A percentile compares a stretch with the other conserved stretches of the same genome.
Conservation (phyloP, 2,329 filamentous ascomycete species). For the Lachnellula occidentalis region DNA sequence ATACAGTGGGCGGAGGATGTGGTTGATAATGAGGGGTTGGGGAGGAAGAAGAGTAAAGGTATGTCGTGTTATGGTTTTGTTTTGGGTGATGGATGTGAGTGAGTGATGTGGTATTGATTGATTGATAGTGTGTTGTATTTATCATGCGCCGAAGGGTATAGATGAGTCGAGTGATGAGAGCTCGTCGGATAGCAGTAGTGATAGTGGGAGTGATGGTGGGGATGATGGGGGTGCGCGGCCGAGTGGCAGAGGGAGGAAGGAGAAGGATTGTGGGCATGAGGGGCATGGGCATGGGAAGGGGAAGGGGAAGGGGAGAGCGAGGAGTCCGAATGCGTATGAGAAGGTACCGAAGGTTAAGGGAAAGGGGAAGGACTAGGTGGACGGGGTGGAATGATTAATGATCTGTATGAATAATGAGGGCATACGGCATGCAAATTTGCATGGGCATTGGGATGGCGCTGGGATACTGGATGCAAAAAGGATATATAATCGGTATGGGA, state of each 20-base stretch:
- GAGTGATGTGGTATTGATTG: not conserved
- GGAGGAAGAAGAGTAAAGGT: conserved; percentile 94
- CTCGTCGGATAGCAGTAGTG: conserved; percentile 50
- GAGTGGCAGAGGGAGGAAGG: conserved; percentile 23
- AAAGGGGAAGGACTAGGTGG: not conserved
- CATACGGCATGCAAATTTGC: not conserved
- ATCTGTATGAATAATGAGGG: not conserved
- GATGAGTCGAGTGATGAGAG: conserved; percentile 76
- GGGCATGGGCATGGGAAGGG: conserved; percentile 32
- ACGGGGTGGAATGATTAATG: not conserved
- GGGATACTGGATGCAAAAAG: not conserved
- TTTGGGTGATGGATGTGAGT: not conserved
- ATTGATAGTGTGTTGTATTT: conserved; percentile 89
- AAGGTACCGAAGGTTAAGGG: conserved; percentile 58
- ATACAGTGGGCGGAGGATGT: conserved; percentile 94
- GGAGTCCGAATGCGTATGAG: conserved; percentile 79
- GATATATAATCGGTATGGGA: not conserved
- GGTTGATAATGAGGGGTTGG: conserved; percentile 90
- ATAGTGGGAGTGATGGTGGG: too few species aligned
- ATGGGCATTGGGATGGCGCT: not conserved
- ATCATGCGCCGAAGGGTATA: conserved; percentile 76
- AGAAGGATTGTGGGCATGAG: conserved; percentile 27
- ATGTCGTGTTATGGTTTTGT: conserved; percentile 17
- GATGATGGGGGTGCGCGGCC: conserved; percentile 42
- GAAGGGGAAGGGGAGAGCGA: conserved; percentile 40